Conservation (phyloP, 805 yeast species). For the Peterozyma xylosa region DNA sequence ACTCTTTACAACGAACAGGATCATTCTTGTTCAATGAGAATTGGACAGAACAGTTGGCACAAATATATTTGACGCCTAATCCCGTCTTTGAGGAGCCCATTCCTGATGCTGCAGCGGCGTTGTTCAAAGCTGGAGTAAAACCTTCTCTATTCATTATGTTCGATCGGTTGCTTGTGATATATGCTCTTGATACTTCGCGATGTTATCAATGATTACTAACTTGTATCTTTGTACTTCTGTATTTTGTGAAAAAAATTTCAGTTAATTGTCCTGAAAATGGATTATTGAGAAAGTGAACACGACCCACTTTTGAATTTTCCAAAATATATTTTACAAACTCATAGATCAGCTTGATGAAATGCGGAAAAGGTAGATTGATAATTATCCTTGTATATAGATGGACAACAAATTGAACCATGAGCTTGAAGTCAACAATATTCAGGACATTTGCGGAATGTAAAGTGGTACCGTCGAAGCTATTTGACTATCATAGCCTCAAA, state of each 20-base stretch:
- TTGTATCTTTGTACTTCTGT: not conserved
- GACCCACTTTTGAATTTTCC: not conserved
- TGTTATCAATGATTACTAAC: not conserved
- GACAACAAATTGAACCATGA: no score
- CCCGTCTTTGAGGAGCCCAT: slow-evolving; percentile 53
- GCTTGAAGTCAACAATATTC: no score
- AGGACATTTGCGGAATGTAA: no score
- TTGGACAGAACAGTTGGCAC: slow-evolving; percentile 93
- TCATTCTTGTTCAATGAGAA: slow-evolving; percentile 86
- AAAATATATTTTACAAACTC: not conserved
- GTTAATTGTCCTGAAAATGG: not conserved
- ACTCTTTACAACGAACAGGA: slow-evolving; percentile 96
- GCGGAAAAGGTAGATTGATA: no score
- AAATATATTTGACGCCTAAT: slow-evolving; percentile 85
- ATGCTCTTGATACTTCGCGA: no score
- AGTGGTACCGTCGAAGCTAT: no score
- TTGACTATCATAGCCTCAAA: no score
- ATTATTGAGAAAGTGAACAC: not conserved
- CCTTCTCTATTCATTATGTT: slow-evolving; percentile 68
- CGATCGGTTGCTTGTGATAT: no score
- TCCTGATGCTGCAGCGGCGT: slow-evolving; percentile 83
- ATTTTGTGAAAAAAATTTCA: not conserved
- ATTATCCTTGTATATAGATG: no score
- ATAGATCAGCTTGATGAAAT: no score
- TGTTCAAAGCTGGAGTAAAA: slow-evolving; percentile 64